Base-by-base conservation (phyloP, 1,284 basidiomycete genomes). In the Ganoderma boninense region DNA sequence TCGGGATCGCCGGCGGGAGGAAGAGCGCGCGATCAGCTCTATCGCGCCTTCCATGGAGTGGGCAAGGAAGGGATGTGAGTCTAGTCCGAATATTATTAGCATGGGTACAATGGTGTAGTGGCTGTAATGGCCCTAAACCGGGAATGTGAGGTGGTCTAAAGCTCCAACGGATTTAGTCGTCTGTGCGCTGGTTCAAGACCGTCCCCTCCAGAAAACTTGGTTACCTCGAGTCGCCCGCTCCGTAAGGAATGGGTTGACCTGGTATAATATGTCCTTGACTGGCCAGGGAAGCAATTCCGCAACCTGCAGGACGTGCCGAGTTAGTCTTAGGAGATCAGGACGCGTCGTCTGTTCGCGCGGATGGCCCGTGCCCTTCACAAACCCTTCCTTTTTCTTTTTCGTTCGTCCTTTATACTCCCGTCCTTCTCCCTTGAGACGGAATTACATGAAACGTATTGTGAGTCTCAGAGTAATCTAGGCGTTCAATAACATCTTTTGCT, bases 151-250 rank as follows among this genome's bases (percentile, higher is more conserved):
- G 82, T 82, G 88, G 90, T 89, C 86, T 77, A 75, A 75, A 69
- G 72, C 82, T 74, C 83, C 90, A 93, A 87, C 89, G 92, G 87
- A 61, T 74, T 74, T 79, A 81, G 81, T 81, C 86, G 83, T 83
- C 80, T 86, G 92, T 89, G 93, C 93, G 92, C 92, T 92, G 90
- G 90, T 93, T 93, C 92, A 91, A 94, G 90, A 87, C 91, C 86
- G 89, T 89, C 90, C 91, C 92, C 93, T 94, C 92, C 91, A 89
- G 92, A 94, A 92, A 94, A 94, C 90, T 94, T 94, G 91, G 92
- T 81, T 92, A 81, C 86, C 87, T 86, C 87, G 85, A 84, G 80
- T 85, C 83, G 69, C 76, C 85, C 88, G 84, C 81, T 71, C 80
- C 86, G 89, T 83, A 94, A 90, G 87, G 82, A 43, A 78, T 87